Evolutionary conservation across 176 grass and related monocot genomes (phyloP).

Genomic region (Lolium rigidum): DNA sequence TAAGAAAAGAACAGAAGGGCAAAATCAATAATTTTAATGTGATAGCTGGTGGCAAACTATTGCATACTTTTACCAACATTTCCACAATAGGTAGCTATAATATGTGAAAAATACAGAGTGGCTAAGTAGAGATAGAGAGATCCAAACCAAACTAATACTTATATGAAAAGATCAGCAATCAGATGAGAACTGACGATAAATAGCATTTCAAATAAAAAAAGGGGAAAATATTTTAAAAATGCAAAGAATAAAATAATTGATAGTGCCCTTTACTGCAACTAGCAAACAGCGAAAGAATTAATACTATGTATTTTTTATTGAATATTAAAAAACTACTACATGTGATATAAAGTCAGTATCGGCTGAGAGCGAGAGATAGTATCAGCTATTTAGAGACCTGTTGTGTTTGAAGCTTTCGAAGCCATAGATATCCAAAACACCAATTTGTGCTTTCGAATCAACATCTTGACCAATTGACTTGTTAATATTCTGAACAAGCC

Average conservation of each 20-base stretch:
- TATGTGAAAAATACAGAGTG: constrained; percentile 4
- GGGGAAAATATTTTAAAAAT: constrained; percentile 7
- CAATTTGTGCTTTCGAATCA: constrained; percentile 92
- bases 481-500: constrained; percentile 99
- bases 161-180: neutral
- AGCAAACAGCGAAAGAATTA: neutral
- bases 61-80: constrained; percentile 4
- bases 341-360: constrained; percentile 6
- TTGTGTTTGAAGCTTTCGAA: constrained; percentile 98
- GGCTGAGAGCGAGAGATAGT: neutral
- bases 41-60: neutral
- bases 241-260: constrained; percentile 15
- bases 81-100: neutral
- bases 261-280: neutral
- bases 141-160: constrained; percentile 13
- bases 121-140: neutral
- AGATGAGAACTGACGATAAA: constrained; percentile 24
- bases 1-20: neutral
- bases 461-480: constrained; percentile 97
- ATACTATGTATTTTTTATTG: neutral
- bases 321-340: constrained; percentile 12
- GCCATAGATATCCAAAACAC: constrained; percentile 99
- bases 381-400: constrained; percentile 44
- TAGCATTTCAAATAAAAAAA: constrained; percentile 1
- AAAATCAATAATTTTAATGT: constrained; percentile 27